A percentile compares a stretch with the other conserved stretches of the same genome.
These are phyloP conservation scores for Hordeum marinum DNA, from an alignment of 176 grass and related monocot species.

Conservation along the genomic window DNA sequence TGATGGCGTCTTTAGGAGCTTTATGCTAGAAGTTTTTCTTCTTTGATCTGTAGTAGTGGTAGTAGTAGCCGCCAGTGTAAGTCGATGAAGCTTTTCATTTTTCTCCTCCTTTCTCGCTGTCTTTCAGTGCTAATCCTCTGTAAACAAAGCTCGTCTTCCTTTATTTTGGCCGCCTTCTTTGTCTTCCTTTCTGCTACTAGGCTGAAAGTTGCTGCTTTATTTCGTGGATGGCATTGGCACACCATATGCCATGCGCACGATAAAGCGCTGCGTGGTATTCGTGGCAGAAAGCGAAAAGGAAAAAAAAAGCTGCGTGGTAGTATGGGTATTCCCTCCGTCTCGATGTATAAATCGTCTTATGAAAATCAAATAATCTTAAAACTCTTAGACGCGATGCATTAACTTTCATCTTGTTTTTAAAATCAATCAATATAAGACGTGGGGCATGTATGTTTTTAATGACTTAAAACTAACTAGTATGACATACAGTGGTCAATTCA, in stretches of 20 bases:
- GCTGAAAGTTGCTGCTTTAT: background rate
- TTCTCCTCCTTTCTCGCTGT: background rate
- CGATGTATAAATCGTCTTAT: too few species aligned
- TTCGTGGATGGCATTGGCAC: background rate
- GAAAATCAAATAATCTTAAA: too few species aligned
- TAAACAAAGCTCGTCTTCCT: constrained; percentile 33
- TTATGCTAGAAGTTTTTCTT: constrained; percentile 8
- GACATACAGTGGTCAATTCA: too few species aligned
- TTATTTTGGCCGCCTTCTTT: background rate
- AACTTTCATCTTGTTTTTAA: too few species aligned
- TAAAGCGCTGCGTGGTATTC: background rate
- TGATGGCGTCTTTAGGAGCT: constrained; percentile 35
- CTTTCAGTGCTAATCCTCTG: constrained; percentile 6
- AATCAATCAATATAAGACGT: too few species aligned
- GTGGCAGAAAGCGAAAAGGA: background rate
- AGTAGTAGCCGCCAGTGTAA: background rate
- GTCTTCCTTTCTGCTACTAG: background rate
- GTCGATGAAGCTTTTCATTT: constrained; percentile 2
- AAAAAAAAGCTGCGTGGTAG: background rate
- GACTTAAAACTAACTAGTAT: too few species aligned
- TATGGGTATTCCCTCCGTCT: too few species aligned
- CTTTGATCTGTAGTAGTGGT: background rate
- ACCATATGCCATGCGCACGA: background rate
- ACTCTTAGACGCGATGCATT: too few species aligned
- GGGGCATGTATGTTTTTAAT: too few species aligned